Conservation (phyloP, 2,329 filamentous ascomycete genomes). For the Cercospora sp. region DNA sequence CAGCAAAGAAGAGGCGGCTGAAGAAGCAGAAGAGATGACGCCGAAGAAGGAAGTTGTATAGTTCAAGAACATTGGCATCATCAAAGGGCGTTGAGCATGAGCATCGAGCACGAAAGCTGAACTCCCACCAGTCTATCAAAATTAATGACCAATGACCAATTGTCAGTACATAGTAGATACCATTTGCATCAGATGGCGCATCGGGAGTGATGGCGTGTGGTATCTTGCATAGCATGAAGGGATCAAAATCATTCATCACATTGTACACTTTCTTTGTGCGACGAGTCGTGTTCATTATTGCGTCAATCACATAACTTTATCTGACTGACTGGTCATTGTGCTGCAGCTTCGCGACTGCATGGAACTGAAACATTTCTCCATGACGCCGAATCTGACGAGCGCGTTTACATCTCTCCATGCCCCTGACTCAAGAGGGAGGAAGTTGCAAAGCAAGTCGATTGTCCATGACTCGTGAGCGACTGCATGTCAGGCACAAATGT, state of each 20-base stretch:
- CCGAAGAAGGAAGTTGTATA: conserved; percentile 26
- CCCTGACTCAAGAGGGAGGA: not conserved
- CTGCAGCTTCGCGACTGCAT: not conserved
- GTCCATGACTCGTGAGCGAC: not conserved
- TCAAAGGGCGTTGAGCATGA: not conserved
- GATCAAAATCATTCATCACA: not conserved
- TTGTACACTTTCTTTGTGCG: not conserved
- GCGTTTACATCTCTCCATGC: not conserved
- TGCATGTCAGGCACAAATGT: not conserved
- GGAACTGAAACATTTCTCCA: not conserved
- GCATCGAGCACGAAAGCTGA: not conserved
- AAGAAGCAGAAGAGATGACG: conserved; percentile 26
- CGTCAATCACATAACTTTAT: not conserved
- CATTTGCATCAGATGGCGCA: not conserved
- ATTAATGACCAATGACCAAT: not conserved
- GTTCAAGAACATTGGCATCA: not conserved
- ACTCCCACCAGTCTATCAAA: not conserved
- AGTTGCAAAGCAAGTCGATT: not conserved
- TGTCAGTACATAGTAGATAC: not conserved
- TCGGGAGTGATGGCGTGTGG: not conserved
- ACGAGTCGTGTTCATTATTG: not conserved
- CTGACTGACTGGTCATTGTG: not conserved
- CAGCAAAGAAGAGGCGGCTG: conserved; percentile 26
- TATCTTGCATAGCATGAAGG: not conserved
- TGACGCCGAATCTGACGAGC: not conserved